These are phyloP conservation scores for Austroboletus rostrupii DNA, from an alignment of 1,284 basidiomycete genomes.

Conservation along the genomic window DNA sequence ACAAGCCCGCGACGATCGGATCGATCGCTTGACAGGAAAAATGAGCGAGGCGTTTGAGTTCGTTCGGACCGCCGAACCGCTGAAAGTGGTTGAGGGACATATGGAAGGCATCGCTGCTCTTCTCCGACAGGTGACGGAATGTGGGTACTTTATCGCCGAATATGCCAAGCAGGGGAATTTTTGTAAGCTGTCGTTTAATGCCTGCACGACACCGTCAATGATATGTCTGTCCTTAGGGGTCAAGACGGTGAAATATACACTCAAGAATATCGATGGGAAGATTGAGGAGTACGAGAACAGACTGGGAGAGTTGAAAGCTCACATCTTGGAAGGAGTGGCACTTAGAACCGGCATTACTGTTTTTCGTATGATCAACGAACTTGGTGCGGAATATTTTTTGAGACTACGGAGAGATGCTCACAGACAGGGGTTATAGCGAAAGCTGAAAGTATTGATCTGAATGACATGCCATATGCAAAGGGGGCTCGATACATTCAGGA, in stretches of 20 bases:
- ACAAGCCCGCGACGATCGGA: not conserved
- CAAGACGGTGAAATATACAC: not conserved
- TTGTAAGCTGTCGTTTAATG: not conserved
- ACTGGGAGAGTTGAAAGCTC: not conserved
- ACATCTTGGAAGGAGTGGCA: not conserved
- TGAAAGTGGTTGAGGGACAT: not conserved
- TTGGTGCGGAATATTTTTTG: too few relatives aligned
- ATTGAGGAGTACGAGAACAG: not conserved
- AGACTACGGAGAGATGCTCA: too few relatives aligned
- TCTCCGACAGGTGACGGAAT: not conserved
- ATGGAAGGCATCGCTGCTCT: not conserved
- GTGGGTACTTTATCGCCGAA: not conserved
- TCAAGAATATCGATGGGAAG: not conserved
- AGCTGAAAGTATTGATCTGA: too few relatives aligned
- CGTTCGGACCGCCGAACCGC: not conserved
- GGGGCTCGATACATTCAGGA: too few relatives aligned
- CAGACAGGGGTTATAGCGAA: too few relatives aligned
- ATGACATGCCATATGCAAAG: too few relatives aligned
- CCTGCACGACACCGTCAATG: not conserved
- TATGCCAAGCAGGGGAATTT: not conserved
- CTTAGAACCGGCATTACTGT: not conserved
- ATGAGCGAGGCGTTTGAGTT: not conserved
- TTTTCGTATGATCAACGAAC: slow-evolving; percentile 1
- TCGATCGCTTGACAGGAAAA: not conserved
- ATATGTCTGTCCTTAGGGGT: not conserved